Conservation (phyloP, 768 basidiomycete genomes). For the Dioszegia hungarica region DNA sequence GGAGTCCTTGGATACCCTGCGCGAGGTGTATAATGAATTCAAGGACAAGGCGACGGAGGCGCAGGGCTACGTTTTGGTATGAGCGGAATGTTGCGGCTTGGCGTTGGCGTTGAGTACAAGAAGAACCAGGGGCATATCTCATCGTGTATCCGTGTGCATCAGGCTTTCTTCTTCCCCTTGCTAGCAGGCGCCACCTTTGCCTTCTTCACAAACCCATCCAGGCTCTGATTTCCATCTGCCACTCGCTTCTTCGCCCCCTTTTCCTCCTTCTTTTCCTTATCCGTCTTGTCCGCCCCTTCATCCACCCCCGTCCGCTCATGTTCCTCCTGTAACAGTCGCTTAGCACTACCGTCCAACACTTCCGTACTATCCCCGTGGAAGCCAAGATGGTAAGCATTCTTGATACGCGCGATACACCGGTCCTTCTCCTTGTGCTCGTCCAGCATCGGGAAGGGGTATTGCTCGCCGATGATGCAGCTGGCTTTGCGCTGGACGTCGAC, state of each 20-base stretch:
- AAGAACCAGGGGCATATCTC: too few species aligned
- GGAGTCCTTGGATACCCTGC: too few species aligned
- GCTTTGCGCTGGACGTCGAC: constrained; percentile 42
- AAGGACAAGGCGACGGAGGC: too few species aligned
- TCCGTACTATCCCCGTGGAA: constrained; percentile 43
- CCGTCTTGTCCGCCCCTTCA: constrained; percentile 13
- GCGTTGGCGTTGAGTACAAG: too few species aligned
- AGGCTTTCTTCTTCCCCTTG: too few species aligned
- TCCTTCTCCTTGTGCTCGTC: constrained; percentile 48
- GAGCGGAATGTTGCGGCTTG: too few species aligned
- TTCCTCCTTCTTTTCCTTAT: constrained; percentile 16
- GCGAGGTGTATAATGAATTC: too few species aligned
- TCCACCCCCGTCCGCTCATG: constrained; percentile 30
- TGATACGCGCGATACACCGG: constrained; percentile 41
- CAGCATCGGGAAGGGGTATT: constrained; percentile 49
- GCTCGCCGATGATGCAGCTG: constrained; percentile 48
- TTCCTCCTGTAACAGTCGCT: constrained; percentile 20
- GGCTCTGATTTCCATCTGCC: constrained; percentile 17
- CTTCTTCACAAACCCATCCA: constrained; percentile 29
- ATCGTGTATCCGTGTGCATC: too few species aligned
- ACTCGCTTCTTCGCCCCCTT: constrained; percentile 15
- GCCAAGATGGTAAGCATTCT: constrained; percentile 45
- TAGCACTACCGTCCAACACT: constrained; percentile 47
- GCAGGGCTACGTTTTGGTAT: too few species aligned
- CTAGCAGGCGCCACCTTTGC: constrained; percentile 16